These are phyloP conservation scores for Candida loeiensis DNA, from an alignment of 805 yeast species.

Conservation along the genomic window DNA sequence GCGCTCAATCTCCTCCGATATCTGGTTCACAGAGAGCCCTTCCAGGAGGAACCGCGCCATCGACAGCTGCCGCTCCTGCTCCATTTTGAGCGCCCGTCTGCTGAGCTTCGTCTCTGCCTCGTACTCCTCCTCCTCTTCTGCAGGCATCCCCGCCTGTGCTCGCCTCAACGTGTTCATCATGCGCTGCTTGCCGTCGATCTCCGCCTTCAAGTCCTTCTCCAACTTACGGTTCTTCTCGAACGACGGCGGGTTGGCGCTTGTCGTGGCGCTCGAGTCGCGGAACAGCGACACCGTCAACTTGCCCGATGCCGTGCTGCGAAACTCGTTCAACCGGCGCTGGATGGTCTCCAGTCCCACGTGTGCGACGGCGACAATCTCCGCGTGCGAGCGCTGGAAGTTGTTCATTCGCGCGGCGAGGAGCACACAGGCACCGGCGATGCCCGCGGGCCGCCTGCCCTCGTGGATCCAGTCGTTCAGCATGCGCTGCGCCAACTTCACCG, in stretches of 20 bases:
- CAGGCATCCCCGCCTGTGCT: background rate
- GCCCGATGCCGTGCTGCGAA: constrained; percentile 73
- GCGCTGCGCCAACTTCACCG: constrained; percentile 77
- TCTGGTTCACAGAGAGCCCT: constrained; percentile 26
- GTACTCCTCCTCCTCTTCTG: background rate
- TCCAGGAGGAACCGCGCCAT: background rate
- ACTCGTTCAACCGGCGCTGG: constrained; percentile 86
- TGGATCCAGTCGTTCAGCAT: constrained; percentile 96
- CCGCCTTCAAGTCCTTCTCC: constrained; percentile 39
- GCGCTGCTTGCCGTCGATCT: constrained; percentile 18
- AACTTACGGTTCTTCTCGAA: constrained; percentile 57
- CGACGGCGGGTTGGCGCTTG: constrained; percentile 78
- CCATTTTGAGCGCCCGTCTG: constrained; percentile 1
- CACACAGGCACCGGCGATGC: constrained; percentile 96
- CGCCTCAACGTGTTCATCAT: constrained; percentile 6
- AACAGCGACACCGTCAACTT: constrained; percentile 69
- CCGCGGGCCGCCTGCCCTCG: constrained; percentile 97
- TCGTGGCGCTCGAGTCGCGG: constrained; percentile 46
- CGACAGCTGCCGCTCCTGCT: constrained; percentile 3
- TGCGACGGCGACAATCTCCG: constrained; percentile 92
- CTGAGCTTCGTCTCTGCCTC: background rate
- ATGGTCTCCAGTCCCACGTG: constrained; percentile 93
- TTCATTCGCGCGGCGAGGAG: constrained; percentile 95
- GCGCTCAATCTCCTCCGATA: constrained; percentile 19
- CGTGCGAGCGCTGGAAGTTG: constrained; percentile 84